Conservation (phyloP, 1,139 yeast genomes). For the Diutina neorugosa region DNA sequence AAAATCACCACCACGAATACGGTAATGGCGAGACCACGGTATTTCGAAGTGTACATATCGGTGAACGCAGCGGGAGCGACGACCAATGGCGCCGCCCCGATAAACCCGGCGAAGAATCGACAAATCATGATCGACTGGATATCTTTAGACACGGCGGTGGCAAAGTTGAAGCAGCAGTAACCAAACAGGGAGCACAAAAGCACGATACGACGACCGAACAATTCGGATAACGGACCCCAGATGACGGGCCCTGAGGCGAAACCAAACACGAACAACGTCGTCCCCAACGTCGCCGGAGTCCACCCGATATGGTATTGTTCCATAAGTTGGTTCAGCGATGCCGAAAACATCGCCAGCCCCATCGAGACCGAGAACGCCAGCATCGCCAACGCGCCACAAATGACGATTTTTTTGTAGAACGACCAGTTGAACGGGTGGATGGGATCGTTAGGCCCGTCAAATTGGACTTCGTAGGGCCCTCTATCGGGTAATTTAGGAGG, state of each 20-base stretch:
- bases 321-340: slow-evolving; percentile 31
- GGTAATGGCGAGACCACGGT: slow-evolving; percentile 51
- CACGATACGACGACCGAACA: slow-evolving; percentile 58
- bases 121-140: slow-evolving; percentile 61
- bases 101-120: slow-evolving; percentile 63
- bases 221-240: slow-evolving; percentile 74
- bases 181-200: slow-evolving; percentile 36
- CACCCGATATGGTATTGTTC: slow-evolving; percentile 36
- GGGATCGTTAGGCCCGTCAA: slow-evolving; percentile 52
- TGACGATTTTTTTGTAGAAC: slow-evolving; percentile 21
- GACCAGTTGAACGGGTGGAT: slow-evolving; percentile 54
- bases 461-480: slow-evolving; percentile 41
- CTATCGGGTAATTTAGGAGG: slow-evolving; percentile 42
- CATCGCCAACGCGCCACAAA: slow-evolving; percentile 14
- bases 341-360: slow-evolving; percentile 57
- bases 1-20: slow-evolving; percentile 56
- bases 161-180: slow-evolving; percentile 51
- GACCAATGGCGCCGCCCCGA: slow-evolving; percentile 74
- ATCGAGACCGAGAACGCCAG: slow-evolving; percentile 31
- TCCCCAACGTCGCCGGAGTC: slow-evolving; percentile 50
- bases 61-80: slow-evolving; percentile 79
- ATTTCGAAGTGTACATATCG: slow-evolving; percentile 49
- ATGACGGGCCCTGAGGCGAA: slow-evolving; percentile 74
- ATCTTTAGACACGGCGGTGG: slow-evolving; percentile 61
- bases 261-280: slow-evolving; percentile 66